Percentiles rank a stretch among this genome's conserved stretches.
Evolutionary conservation across 176 grass and related monocot genomes (phyloP).

Genomic region (Bonia amplexicaulis): DNA sequence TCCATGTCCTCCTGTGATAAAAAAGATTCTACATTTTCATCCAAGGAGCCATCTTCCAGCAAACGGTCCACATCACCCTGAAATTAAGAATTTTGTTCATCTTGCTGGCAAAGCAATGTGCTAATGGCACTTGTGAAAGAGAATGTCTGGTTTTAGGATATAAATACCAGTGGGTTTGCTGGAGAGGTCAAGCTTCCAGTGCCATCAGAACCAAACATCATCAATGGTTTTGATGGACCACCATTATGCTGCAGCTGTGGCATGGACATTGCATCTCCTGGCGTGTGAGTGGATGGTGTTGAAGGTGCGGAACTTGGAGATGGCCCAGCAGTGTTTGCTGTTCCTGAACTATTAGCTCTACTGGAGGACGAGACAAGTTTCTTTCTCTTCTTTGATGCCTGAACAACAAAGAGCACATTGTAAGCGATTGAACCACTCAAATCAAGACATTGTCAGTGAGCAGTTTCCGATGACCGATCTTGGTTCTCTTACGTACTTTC

Average conservation of each 20-base stretch:
- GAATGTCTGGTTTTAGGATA: constrained; percentile 30
- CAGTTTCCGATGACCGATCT: too few relatives aligned
- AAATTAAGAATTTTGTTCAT: constrained; percentile 19
- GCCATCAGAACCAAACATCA: constrained; percentile 75
- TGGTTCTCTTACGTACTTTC: too few relatives aligned
- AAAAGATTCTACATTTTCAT: constrained; percentile 99
- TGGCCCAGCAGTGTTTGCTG: constrained; percentile 87
- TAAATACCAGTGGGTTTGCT: constrained; percentile 69
- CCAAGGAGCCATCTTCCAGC: constrained; percentile 88
- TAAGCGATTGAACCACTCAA: not conserved
- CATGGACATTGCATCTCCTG: constrained; percentile 83
- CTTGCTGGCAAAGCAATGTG: not conserved
- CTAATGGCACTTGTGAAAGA: not conserved
- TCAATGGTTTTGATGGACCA: constrained; percentile 62
- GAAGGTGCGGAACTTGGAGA: constrained; percentile 96
- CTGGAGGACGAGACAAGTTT: constrained; percentile 67
- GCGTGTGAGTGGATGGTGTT: constrained; percentile 93
- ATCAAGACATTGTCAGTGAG: not conserved
- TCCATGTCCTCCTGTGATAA: constrained; percentile 96
- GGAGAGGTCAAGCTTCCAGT: constrained; percentile 84
- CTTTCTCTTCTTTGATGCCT: constrained; percentile 70
- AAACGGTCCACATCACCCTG: constrained; percentile 95
- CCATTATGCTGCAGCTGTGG: constrained; percentile 77
- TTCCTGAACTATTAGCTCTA: constrained; percentile 84
- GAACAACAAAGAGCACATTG: constrained; percentile 25